Evolutionary conservation across 257 asterid species (phyloP).

Genomic region (Leonotis leonurus): DNA sequence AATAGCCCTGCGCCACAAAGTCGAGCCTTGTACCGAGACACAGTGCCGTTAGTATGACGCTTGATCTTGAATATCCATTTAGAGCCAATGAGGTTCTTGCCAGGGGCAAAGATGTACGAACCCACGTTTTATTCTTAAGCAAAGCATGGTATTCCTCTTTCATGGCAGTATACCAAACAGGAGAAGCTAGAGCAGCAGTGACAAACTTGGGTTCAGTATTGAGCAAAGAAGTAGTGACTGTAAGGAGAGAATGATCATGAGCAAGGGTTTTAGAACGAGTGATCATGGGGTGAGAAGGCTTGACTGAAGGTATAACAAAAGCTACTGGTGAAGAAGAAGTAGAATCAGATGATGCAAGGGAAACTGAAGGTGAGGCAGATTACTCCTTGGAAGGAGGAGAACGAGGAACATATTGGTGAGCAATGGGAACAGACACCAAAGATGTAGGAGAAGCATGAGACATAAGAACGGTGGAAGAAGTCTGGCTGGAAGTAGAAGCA

Average conservation of each 20-base stretch:
- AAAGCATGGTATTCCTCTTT: neutral
- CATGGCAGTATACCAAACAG: neutral
- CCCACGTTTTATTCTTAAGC: neutral
- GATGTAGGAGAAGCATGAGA: too few species aligned
- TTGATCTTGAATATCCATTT: neutral
- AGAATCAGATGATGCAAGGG: too few species aligned
- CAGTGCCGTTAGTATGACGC: neutral
- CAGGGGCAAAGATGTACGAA: fast-evolving
- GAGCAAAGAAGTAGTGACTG: too few species aligned
- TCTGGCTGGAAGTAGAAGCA: too few species aligned
- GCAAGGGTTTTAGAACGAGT: neutral
- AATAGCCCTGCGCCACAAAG: neutral
- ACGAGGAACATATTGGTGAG: too few species aligned
- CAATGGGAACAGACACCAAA: too few species aligned
- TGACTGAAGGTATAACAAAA: too few species aligned
- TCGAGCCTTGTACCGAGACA: neutral
- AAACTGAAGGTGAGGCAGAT: too few species aligned
- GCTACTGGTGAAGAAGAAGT: too few species aligned
- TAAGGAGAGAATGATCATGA: too few species aligned
- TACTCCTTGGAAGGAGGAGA: too few species aligned
- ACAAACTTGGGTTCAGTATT: fast-evolving
- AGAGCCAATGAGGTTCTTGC: neutral
- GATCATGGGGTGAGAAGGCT: neutral
- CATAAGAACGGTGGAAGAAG: too few species aligned
- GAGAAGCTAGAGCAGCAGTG: neutral